Evolutionary conservation across 176 grass and related monocot species (phyloP), one percentile per base, ranked within the genome.

Genomic region (Saccharum officinarum): DNA sequence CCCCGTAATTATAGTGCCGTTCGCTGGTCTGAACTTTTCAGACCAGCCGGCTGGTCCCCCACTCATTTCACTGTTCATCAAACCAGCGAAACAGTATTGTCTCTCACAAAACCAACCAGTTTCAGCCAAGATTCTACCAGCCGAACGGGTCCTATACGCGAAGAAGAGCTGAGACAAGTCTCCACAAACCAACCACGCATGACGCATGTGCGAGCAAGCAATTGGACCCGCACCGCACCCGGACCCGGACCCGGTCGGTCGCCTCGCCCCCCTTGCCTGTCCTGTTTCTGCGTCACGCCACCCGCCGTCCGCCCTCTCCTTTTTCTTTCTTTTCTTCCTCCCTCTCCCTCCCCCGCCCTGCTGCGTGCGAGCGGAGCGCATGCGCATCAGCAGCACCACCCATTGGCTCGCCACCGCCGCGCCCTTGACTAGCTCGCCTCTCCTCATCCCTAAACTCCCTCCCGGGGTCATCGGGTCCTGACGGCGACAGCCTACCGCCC

Each of bases 351-450:
- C 13, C 47, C 5, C 20, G 4, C 18, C 13, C 8, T 26, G 60
- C 61, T 14, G 23, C 61, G 23, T 28, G 20, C 40, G 67, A 16
- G 34, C 26, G 40, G 39, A 40, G 46, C 14, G 3, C 42, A 17
- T 28, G 71, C 26, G 71, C 42, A 73, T 14, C 15, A 9, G n/a
- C 71, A 45, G 12, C 22, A 7, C 7, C 15, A 13, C 17, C 60
- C 83, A 68, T 76, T 67, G 82, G 61, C 70, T 25, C 72, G 20
- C 72, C 73, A 10, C 23, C 47, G 22, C 41, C 61, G 18, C 61
- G 13, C 5, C 8, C 60, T 50, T 28, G 50, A 42, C 36, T 33
- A 36, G 3, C 69, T 46, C 31, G 42, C 61, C 31, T 50, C 3
- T 4, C 6, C n/a, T 52, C 71, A 9, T 10, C 61, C 12, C 30